A percentile compares a stretch with the other conserved stretches of the same genome.
phyloP scores from a whole-genome alignment of 2,329 filamentous ascomycete genomes.

The Fusarium azukiicola region DNA sequence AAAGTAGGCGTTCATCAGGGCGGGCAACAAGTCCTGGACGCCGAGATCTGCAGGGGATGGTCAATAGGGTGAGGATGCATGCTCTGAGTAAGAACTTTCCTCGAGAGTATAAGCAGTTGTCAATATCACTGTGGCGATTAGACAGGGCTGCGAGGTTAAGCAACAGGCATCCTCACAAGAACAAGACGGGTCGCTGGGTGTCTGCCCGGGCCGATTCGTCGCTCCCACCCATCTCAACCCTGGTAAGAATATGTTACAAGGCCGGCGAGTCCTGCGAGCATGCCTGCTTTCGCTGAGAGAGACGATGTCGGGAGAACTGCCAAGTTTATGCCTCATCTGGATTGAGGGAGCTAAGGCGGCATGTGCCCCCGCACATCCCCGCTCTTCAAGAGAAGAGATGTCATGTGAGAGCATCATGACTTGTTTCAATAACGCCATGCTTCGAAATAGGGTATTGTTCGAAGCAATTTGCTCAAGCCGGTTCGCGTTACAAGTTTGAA shows the following conservation, averaged over 20 bases:
- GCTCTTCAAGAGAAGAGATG: too few relatives aligned
- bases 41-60: conserved; percentile 76
- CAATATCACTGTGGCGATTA: conserved; percentile 88
- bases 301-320: too few relatives aligned
- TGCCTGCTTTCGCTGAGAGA: too few relatives aligned
- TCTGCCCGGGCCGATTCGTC: background rate
- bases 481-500: too few relatives aligned
- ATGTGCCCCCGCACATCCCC: conserved; percentile 7
- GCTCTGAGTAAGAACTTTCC: conserved; percentile 72
- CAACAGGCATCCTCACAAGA: conserved; percentile 60
- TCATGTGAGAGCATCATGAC: conserved; percentile 1
- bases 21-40: conserved; percentile 93
- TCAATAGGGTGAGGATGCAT: background rate
- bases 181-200: conserved; percentile 62
- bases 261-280: too few relatives aligned
- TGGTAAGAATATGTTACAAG: too few relatives aligned
- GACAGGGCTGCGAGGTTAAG: rapidly evolving
- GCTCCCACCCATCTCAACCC: too few relatives aligned
- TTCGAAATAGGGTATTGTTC: too few relatives aligned
- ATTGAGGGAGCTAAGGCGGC: background rate
- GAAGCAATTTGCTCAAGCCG: too few relatives aligned
- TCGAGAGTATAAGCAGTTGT: conserved; percentile 97
- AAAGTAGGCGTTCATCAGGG: conserved; percentile 85
- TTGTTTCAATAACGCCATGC: too few relatives aligned
- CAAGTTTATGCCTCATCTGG: background rate